Evolutionary conservation across 495 filamentous ascomycete genomes (phyloP).

Genomic region (Antarctomyces pellizariae): DNA sequence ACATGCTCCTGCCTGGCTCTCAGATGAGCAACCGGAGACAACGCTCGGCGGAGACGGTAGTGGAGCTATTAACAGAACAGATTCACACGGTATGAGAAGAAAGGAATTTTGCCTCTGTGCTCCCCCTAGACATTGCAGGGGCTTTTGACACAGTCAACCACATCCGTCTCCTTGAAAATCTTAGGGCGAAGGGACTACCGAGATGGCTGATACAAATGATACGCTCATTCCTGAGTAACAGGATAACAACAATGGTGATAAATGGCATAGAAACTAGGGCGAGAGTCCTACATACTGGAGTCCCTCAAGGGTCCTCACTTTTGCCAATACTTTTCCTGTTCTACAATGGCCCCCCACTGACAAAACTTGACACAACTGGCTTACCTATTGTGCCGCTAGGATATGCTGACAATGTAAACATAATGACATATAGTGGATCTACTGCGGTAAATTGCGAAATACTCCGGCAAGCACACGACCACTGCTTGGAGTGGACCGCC

Average conservation of each 20-base stretch:
- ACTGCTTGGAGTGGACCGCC: slow-evolving; percentile 10
- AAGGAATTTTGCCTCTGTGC: slow-evolving; percentile 2
- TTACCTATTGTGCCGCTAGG: slow-evolving; percentile 4
- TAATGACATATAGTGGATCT: slow-evolving; percentile 8
- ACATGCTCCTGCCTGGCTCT: slow-evolving; percentile 9
- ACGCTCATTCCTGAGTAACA: slow-evolving; percentile 2
- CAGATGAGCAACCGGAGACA: slow-evolving; percentile 11
- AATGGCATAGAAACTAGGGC: not conserved
- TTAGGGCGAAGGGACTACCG: slow-evolving; percentile 4
- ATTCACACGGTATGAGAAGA: slow-evolving; percentile 8
- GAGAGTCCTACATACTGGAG: slow-evolving; percentile 4
- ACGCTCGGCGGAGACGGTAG: slow-evolving; percentile 8
- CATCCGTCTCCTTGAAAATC: slow-evolving; percentile 9
- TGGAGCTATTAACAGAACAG: slow-evolving; percentile 9
- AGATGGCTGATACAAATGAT: slow-evolving; percentile 4
- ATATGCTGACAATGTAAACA: slow-evolving; percentile 12
- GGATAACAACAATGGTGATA: slow-evolving; percentile 4
- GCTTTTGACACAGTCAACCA: slow-evolving; percentile 10
- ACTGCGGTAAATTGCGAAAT: slow-evolving; percentile 9
- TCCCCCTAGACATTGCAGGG: slow-evolving; percentile 11
- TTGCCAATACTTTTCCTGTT: slow-evolving; percentile 16
- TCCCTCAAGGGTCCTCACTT: slow-evolving; percentile 14
- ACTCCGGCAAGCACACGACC: slow-evolving; percentile 9
- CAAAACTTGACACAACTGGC: not conserved
- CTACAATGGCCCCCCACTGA: slow-evolving; percentile 13